These are phyloP conservation scores for Fistulifera solaris DNA, from an alignment of 108 stramenopile genomes.

Conservation along the genomic window DNA sequence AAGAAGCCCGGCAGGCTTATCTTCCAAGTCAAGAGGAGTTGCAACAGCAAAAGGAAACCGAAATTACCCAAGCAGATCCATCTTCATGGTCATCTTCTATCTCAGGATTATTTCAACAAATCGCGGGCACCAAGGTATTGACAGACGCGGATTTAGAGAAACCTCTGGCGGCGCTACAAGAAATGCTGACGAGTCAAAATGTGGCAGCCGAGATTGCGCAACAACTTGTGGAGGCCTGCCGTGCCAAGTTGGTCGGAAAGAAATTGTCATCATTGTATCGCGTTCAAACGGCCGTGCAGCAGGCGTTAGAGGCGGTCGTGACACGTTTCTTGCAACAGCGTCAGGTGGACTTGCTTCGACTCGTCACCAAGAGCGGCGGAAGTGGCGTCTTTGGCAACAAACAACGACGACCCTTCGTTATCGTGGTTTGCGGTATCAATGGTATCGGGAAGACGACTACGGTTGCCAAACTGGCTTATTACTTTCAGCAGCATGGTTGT, in stretches of 20 bases:
- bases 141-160: constrained; percentile 59
- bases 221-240: constrained; percentile 54
- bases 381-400: constrained; percentile 29
- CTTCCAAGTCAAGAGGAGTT: constrained; percentile 74
- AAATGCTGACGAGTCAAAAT: constrained; percentile 79
- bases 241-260: constrained; percentile 53
- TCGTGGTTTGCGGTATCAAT: constrained; percentile 95
- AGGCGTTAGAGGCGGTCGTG: constrained; percentile 68
- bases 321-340: constrained; percentile 41
- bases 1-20: constrained; percentile 84
- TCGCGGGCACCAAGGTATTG: constrained; percentile 48
- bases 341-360: constrained; percentile 11
- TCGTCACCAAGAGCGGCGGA: constrained; percentile 7
- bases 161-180: constrained; percentile 76
- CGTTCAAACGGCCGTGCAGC: constrained; percentile 74
- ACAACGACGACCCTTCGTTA: constrained; percentile 61
- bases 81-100: constrained; percentile 42
- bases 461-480: constrained; percentile 86
- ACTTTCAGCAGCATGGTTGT: constrained; percentile 70
- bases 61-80: constrained; percentile 28
- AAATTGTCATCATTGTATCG: constrained; percentile 53
- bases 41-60: constrained; percentile 37
- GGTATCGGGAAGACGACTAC: constrained; percentile 89
- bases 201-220: constrained; percentile 81
- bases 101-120: constrained; percentile 39